Evolutionary conservation across 805 yeast genomes (phyloP).

Genomic region (Yamadazyma philogaea): DNA sequence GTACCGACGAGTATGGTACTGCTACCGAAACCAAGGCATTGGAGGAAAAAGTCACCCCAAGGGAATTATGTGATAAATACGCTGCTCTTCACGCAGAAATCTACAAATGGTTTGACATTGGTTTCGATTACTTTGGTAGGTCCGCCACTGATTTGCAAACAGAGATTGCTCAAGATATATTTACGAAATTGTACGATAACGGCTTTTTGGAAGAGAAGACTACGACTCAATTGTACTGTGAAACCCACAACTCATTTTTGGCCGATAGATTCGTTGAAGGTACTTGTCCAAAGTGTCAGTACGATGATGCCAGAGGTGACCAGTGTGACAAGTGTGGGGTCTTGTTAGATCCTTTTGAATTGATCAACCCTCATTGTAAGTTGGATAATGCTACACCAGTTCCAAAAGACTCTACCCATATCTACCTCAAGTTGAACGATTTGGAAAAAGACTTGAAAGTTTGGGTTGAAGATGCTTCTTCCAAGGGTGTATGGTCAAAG

Average conservation of each 20-base stretch:
- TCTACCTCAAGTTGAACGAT: conserved; percentile 79
- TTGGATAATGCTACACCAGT: conserved; percentile 81
- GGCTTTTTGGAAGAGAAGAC: conserved; percentile 81
- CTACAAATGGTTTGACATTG: conserved; percentile 95
- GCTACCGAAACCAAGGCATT: conserved; percentile 98
- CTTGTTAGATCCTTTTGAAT: conserved; percentile 86
- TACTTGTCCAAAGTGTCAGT: conserved; percentile 90
- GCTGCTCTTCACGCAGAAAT: conserved; percentile 82
- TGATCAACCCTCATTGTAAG: conserved; percentile 94
- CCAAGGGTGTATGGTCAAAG: conserved; percentile 84
- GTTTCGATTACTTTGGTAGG: conserved; percentile 93
- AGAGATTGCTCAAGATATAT: conserved; percentile 92
- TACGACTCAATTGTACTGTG: conserved; percentile 88
- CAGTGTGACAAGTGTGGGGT: conserved; percentile 97
- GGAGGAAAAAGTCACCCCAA: conserved; percentile 88
- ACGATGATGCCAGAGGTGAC: conserved; percentile 98
- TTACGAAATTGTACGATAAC: conserved; percentile 69
- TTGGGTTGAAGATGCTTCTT: conserved; percentile 71
- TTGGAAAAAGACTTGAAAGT: conserved; percentile 69
- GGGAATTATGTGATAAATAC: conserved; percentile 87
- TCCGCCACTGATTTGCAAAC: conserved; percentile 92
- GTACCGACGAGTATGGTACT: conserved; percentile 99
- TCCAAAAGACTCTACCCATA: conserved; percentile 77
- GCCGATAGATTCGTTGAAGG: conserved; percentile 99
- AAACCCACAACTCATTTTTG: conserved; percentile 81